phyloP scores from a whole-genome alignment of 2,329 filamentous ascomycete species.

The Apiospora pterosperma region DNA sequence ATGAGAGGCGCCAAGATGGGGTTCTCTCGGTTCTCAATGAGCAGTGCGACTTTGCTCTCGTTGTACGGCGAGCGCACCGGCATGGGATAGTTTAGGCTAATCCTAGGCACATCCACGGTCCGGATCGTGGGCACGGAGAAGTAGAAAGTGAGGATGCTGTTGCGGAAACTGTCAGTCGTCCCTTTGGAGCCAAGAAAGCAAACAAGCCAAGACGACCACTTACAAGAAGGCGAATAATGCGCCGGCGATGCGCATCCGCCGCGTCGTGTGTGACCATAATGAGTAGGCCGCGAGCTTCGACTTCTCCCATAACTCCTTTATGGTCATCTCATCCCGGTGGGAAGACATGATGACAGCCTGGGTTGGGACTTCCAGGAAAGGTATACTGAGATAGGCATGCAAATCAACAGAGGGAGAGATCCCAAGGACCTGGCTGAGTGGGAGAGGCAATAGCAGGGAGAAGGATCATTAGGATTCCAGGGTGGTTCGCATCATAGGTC shows the following conservation, averaged over 20 bases:
- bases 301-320: conserved; percentile 18
- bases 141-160: conserved; percentile 6
- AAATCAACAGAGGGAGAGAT: not conserved
- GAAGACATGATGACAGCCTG: not conserved
- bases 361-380: conserved; percentile 9
- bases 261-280: conserved; percentile 30
- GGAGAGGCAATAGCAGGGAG: not conserved
- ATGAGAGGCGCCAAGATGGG: conserved; percentile 50
- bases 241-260: conserved; percentile 29
- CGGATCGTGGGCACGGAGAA: conserved; percentile 11
- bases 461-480: not conserved
- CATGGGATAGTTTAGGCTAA: conserved; percentile 29
- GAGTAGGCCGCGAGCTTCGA: conserved; percentile 16
- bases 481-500: not conserved
- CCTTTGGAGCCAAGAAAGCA: not conserved
- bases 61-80: conserved; percentile 36
- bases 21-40: conserved; percentile 50
- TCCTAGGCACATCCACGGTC: conserved; percentile 10
- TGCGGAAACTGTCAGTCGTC: not conserved
- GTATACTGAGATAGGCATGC: not conserved
- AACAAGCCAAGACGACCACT: conserved; percentile 10
- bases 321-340: conserved; percentile 16
- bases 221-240: conserved; percentile 29
- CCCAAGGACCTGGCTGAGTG: not conserved
- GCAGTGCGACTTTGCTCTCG: conserved; percentile 49